phyloP scores from a whole-genome alignment of 2,329 filamentous ascomycete species.

The Xylariaceae sp. region DNA sequence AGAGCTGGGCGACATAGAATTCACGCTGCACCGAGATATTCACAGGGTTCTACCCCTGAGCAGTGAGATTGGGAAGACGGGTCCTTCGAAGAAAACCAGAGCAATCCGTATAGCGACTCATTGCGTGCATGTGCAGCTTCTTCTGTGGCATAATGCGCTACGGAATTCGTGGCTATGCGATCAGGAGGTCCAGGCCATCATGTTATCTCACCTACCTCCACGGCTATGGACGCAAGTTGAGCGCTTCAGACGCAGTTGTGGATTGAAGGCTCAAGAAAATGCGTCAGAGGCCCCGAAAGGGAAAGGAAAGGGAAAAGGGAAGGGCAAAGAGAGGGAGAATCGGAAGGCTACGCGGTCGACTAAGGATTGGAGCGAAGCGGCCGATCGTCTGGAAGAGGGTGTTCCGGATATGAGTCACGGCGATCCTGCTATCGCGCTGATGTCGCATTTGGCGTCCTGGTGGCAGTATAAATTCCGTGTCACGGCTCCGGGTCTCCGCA shows the following conservation, averaged over 20 bases:
- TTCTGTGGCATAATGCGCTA: constrained; percentile 85
- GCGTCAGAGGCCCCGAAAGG: constrained; percentile 33
- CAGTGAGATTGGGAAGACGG: constrained; percentile 68
- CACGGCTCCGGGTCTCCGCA: constrained; percentile 75
- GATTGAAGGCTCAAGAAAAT: constrained; percentile 45
- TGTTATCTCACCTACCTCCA: constrained; percentile 67
- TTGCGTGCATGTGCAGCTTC: constrained; percentile 78
- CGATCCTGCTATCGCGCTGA: constrained; percentile 71
- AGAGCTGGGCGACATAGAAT: constrained; percentile 63
- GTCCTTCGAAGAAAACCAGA: constrained; percentile 77
- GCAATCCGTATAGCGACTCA: constrained; percentile 74
- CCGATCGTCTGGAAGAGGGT: constrained; percentile 63
- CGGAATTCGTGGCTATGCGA: constrained; percentile 84
- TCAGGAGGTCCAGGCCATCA: constrained; percentile 63
- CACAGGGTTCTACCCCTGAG: constrained; percentile 55
- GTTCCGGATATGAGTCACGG: constrained; percentile 73
- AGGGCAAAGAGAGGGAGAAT: constrained; percentile 28
- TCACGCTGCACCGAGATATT: constrained; percentile 58
- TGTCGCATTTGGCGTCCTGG: constrained; percentile 73
- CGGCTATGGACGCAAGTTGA: constrained; percentile 67
- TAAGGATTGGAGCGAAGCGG: constrained; percentile 67
- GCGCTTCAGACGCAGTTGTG: constrained; percentile 65
- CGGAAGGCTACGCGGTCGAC: constrained; percentile 33
- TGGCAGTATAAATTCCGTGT: constrained; percentile 83
- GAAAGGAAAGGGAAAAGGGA: constrained; percentile 38